Base-by-base conservation (phyloP, 2,329 filamentous ascomycete genomes). In the Neonectria coccinea region DNA sequence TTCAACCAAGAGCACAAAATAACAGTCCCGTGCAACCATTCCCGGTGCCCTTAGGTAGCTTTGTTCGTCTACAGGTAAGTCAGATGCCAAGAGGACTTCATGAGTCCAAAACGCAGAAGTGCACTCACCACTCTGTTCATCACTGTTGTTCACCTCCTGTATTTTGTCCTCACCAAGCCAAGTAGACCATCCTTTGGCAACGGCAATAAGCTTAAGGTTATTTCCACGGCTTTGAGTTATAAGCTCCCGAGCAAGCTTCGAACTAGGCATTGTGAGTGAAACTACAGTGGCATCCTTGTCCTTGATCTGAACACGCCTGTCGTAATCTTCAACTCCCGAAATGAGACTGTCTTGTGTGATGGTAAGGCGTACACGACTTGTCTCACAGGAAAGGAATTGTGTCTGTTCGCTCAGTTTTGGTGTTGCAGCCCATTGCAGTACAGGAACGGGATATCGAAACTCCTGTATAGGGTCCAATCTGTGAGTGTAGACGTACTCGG, bases 101-200 rank as follows among this genome's bases (percentile, higher is more conserved):
- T 5, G 20, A 4, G 31, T 20, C 22, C 10, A n/a, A 51, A 11
- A 27, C 16, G 27, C 5, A 9, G 4, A 20, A 33, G 47, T 6
- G 10, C 18, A 50, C 48, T 33, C 6, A 51, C 20, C 11, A 8
- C 2, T 3, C 2, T 6, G 7, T 1, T 42, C 12, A n/a, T 11
- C 16, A 9, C 5, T 12, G 5, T 16, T 12, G 8, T 12, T 8
- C 1, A 25, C 14, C n/a, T 44, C 25, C 14, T 20, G 7, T 31
- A 64, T 33, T 12, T 58, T 12, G 12, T 66, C 60, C 3, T 41
- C n/a, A 5, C 60, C 64, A 29, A 60, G 64, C 64, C 64, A 66
- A 1, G 61, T 64, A 1, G 64, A 66, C 64, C 56, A 66, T 2
- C 56, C 61, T 41, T 57, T 66, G 0, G 56, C 64, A 36, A 66